Percentiles rank a stretch among this genome's conserved stretches.
phyloP scores from a whole-genome alignment of 2,329 filamentous ascomycete genomes.

The Pseudogymnoascus sp. region DNA sequence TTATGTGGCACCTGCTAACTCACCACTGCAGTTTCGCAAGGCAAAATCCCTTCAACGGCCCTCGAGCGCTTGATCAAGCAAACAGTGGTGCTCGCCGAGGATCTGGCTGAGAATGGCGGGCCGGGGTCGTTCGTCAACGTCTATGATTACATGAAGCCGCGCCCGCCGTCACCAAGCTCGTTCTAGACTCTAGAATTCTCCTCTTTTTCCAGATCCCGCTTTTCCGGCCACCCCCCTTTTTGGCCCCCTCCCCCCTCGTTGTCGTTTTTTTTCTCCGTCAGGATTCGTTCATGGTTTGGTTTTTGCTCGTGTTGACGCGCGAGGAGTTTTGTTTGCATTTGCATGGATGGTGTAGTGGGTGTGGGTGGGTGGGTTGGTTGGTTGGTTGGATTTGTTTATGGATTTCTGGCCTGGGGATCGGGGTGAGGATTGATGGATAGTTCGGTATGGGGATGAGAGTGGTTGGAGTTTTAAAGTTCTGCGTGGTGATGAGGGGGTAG shows the following conservation, averaged over 20 bases:
- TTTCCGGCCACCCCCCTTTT: too few species aligned
- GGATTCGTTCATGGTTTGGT: not conserved
- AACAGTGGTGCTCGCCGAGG: constrained; percentile 76
- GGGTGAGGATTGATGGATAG: too few species aligned
- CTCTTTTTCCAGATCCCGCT: not conserved
- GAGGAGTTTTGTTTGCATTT: not conserved
- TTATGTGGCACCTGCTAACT: constrained; percentile 22
- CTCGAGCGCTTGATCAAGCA: constrained; percentile 81
- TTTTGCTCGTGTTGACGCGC: not conserved
- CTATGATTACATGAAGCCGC: constrained; percentile 35
- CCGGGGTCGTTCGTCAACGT: constrained; percentile 76
- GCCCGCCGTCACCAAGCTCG: not conserved
- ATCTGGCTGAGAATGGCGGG: constrained; percentile 69
- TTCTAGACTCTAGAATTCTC: not conserved
- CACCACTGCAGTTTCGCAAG: constrained; percentile 61
- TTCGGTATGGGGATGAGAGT: too few species aligned
- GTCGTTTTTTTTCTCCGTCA: not conserved
- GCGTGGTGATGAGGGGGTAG: not conserved
- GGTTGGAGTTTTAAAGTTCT: not conserved
- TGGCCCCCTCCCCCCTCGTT: not conserved
- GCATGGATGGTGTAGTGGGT: not conserved
- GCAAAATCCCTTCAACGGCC: constrained; percentile 79
- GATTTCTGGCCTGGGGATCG: not conserved
- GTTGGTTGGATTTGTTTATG: not conserved
- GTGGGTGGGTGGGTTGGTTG: not conserved